Base-by-base conservation (phyloP, 805 yeast genomes). In the Torulaspora franciscae region DNA sequence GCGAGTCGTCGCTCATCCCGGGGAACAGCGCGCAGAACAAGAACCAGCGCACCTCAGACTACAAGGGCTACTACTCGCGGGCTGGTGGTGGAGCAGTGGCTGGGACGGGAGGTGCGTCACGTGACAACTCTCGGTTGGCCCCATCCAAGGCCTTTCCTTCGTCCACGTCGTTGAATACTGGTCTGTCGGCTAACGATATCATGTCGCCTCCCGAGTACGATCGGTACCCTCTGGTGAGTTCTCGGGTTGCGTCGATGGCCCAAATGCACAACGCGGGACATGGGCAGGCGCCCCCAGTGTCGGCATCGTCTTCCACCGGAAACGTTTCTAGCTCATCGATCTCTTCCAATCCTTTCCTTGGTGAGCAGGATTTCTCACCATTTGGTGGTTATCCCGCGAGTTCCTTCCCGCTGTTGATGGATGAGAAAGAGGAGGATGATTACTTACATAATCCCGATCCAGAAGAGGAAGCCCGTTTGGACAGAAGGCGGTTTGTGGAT, bases 331-430 rank as follows among this genome's bases (percentile, higher is more conserved):
- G 61, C 4, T 57, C 65, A 5, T 57, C 58, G 25, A 46, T 54
- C 7, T 57, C 60, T 4, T 54, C 62, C 7, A 65, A 70, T 45
- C 77, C 77, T 10, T 73, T 73, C 52, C 48, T 74, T 38, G 72
- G 70, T 32, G 81, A 74, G 57, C 75, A 81, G 17, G 93, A 84
- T 58, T 81, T 81, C 53, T 79, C 85, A 38, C 99, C 98, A 2
- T 91, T 91, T 68, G 99, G 98, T 41, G 98, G 98, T 11, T 91
- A 86, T 65, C 98, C 99, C 0, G 95, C 96, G 7, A 74, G 89
- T 13, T 81, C 88, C 4, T 91, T 91, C 69, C 99, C 99, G 1
- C 70, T 91, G 46, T 83, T 78, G 55, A 80, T 93, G 51, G 96
- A 91, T 48, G 98, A 91, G 56, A 87, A 87, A 66, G 99, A 91